Evolutionary conservation across 1,139 yeast species (phyloP).

Genomic region (Debaryomycetaceae sp.): DNA sequence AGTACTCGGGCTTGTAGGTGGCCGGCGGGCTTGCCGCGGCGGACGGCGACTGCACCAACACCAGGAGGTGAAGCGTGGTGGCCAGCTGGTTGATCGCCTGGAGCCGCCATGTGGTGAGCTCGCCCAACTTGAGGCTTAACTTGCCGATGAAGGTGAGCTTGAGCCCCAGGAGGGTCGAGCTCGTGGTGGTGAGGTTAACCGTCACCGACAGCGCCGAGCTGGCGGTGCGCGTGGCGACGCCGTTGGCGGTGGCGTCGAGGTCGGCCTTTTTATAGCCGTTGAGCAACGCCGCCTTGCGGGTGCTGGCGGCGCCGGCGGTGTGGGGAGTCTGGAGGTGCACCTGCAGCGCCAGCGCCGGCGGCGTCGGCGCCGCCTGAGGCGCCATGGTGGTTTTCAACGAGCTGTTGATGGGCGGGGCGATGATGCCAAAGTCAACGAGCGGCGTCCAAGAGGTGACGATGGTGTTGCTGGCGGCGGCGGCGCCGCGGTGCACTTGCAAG

Average conservation of each 20-base stretch:
- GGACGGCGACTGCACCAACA: constrained; percentile 25
- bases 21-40: constrained; percentile 1
- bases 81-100: constrained; percentile 61
- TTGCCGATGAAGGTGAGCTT: constrained; percentile 63
- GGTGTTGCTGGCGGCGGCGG: constrained; percentile 19
- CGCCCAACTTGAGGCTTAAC: constrained; percentile 57
- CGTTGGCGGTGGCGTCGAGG: background rate
- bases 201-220: constrained; percentile 40
- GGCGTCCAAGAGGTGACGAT: constrained; percentile 63
- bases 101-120: constrained; percentile 57
- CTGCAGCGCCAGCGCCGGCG: constrained; percentile 1
- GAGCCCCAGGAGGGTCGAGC: constrained; percentile 43
- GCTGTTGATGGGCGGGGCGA: constrained; percentile 44
- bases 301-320: constrained; percentile 1
- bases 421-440: constrained; percentile 49
- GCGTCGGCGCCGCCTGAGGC: no score
- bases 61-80: constrained; percentile 42
- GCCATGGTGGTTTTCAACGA: constrained; percentile 24
- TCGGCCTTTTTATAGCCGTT: constrained; percentile 2
- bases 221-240: background rate
- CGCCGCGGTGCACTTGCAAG: constrained; percentile 21
- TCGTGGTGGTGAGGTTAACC: constrained; percentile 33
- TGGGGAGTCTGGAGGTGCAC: constrained; percentile 1
- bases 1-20: no score
- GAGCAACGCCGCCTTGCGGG: constrained; percentile 5